Base-by-base conservation (phyloP, 768 basidiomycete genomes). In the Boletus barrowsii region DNA sequence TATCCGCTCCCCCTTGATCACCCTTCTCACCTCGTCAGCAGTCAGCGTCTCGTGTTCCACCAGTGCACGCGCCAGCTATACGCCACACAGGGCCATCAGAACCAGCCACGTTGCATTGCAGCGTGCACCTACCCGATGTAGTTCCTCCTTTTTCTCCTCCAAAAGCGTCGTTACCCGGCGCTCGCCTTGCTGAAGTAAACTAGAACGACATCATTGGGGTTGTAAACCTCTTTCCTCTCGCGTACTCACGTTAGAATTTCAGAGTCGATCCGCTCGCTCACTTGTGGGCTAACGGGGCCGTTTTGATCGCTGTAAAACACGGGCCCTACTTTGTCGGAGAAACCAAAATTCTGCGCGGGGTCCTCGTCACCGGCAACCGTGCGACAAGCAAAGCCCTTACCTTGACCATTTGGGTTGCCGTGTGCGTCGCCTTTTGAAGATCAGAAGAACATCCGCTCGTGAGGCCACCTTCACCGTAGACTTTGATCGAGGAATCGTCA, bases 21-120 rank as follows among this genome's bases (percentile, higher is more conserved):
- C 93, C 72, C 82, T 86, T 64, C 79, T 76, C 17, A 98, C 95
- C 71, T 99, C 93, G 10, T 90, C 87, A 39, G 82, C 76, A 60
- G 87, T 86, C 59, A 99, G 75, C 18, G 96, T 98, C 76, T 99
- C 96, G 72, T 96, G 88, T 69, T 98, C 94, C 13, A 99, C 88
- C 54, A 99, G 75, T 10, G 96, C 96, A 51, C 82, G 81, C 2
- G 96, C 95, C 39, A 98, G 83, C 93, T 94, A 59, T 32, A 32
- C 36, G 15, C 17, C 36, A 37, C 10, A 35, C 10, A 11, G 15
- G 35, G 11, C 24, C 7, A 11, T 58, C 53, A 57, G 37, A 30
- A 15, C 14, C 1, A 20, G 14, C 29, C 10, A 37, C 26, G 42
- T 29, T 3, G 7, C n/a, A 22, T 51, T 15, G 30, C 42, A 42